Base-by-base conservation (phyloP, 208 protist genomes). In the Strigomonas oncopelti region DNA sequence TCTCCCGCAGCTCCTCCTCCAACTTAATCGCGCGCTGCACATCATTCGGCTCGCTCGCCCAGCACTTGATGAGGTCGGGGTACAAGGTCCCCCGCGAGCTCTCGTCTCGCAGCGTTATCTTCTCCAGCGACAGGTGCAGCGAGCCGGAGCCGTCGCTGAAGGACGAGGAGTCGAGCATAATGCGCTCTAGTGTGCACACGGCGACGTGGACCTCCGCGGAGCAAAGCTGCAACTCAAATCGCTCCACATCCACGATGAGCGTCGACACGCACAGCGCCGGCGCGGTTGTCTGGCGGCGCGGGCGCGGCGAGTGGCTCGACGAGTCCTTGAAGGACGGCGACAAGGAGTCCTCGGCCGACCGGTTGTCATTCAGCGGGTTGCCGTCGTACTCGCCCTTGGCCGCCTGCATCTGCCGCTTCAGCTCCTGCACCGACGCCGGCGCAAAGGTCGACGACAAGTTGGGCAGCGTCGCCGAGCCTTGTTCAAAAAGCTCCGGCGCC, bases 91-190 rank as follows among this genome's bases (percentile, higher is more conserved):
- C 28, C 9, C 54, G 22, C 13, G 75, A 78, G 46, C 67, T 64
- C 29, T 56, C 45, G 75, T 93, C 84, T 20, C 72, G 62, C 64
- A 93, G 77, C 55, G 71, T 75, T n/a, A 89, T 46, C 52, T 69
- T 77, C 16, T 67, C 83, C 28, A 93, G 60, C 22, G 81, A 75
- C n/a, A 77, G 66, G 1, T 63, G 61, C 8, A 85, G 34, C 36
- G 66, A 51, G 25, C 32, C 84, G 1, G 80, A 76, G 22, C 74
- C 76, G 65, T 93, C 75, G 0, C 53, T 53, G 70, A 75, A 85
- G 5, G 72, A 29, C 7, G 55, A 53, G 59, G 71, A 75, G 29
- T 72, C 61, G 34, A 74, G 61, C 45, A 32, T 67, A 14, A 77
- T 77, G 45, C 52, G 42, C 27, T 57, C 58, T 7, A 89, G 24